Percentiles rank a stretch among this genome's conserved stretches.
phyloP scores from a whole-genome alignment of 345 rosid species.

The Microthlaspi erraticum region DNA sequence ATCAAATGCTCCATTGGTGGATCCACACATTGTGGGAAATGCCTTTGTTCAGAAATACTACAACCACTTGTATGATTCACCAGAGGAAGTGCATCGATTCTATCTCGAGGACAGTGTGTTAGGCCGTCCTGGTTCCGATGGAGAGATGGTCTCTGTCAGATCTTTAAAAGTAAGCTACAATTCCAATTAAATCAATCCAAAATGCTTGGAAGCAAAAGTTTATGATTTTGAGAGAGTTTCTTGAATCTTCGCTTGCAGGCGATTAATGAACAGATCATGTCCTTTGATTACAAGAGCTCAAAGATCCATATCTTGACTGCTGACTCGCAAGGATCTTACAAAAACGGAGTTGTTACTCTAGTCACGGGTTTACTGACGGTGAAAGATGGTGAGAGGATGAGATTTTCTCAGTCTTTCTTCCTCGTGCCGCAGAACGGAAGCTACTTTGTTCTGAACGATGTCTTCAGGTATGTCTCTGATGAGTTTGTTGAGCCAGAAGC shows the following conservation, averaged over 20 bases:
- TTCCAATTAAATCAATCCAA: background rate
- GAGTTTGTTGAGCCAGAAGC: slow-evolving; percentile 46
- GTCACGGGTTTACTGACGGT: slow-evolving; percentile 74
- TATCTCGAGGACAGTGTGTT: slow-evolving; percentile 70
- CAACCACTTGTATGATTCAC: slow-evolving; percentile 52
- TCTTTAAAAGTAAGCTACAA: slow-evolving; percentile 54
- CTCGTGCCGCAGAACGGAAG: slow-evolving; percentile 76
- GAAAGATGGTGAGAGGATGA: slow-evolving; percentile 54
- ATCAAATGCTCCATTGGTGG: slow-evolving; percentile 49
- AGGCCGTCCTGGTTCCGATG: slow-evolving; percentile 65
- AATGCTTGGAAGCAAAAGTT: slow-evolving; percentile 12
- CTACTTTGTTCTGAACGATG: slow-evolving; percentile 82
- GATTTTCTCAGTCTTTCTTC: slow-evolving; percentile 76
- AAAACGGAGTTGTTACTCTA: slow-evolving; percentile 65
- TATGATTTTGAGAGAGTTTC: background rate
- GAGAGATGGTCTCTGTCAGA: slow-evolving; percentile 68
- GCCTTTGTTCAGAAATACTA: slow-evolving; percentile 76
- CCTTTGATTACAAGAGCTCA: slow-evolving; percentile 56
- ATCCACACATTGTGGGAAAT: slow-evolving; percentile 64
- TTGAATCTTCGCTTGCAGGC: slow-evolving; percentile 51
- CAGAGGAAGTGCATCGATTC: slow-evolving; percentile 58
- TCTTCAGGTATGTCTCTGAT: slow-evolving; percentile 69
- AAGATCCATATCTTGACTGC: slow-evolving; percentile 66
- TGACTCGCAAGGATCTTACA: slow-evolving; percentile 69
- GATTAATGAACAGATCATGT: slow-evolving; percentile 70